A percentile compares a stretch with the other conserved stretches of the same genome.
These are phyloP conservation scores for Triangularia setosa DNA, from an alignment of 2,329 filamentous ascomycete genomes.

Conservation along the genomic window DNA sequence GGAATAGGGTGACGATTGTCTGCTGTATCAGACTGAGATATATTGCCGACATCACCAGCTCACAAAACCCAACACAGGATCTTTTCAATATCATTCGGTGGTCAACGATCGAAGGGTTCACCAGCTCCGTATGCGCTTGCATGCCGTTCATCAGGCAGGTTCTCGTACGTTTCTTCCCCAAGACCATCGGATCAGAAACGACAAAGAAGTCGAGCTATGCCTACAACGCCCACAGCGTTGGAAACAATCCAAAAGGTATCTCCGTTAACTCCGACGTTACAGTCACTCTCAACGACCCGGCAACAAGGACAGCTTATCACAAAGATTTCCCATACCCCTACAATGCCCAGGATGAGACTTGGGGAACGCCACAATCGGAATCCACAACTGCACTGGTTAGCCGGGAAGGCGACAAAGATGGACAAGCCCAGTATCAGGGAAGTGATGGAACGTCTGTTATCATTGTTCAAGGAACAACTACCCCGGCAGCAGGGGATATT, in stretches of 20 bases:
- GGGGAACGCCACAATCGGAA: not conserved
- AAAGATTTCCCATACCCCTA: not conserved
- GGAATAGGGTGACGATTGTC: conserved; percentile 32
- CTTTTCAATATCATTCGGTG: conserved; percentile 30
- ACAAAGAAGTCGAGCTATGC: not conserved
- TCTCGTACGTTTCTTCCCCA: conserved; percentile 30
- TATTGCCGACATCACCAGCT: conserved; percentile 30
- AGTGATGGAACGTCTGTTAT: not conserved
- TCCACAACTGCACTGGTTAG: not conserved
- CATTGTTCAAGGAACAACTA: not conserved
- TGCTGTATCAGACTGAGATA: conserved; percentile 31
- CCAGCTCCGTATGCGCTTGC: conserved; percentile 34
- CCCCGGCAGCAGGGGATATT: not conserved
- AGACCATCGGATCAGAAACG: not conserved
- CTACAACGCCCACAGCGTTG: not conserved
- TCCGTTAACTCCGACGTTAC: not conserved
- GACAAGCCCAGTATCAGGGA: not conserved
- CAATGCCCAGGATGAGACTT: not conserved
- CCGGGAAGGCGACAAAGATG: not conserved
- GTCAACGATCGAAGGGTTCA: conserved; percentile 35
- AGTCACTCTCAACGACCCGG: not conserved
- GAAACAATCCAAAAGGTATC: not conserved
- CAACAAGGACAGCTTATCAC: not conserved
- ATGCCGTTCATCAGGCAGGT: conserved; percentile 32
- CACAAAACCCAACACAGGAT: conserved; percentile 32